These are phyloP conservation scores for Gnaphalium uliginosum DNA, from an alignment of 129 eudicot species.

Conservation along the genomic window DNA sequence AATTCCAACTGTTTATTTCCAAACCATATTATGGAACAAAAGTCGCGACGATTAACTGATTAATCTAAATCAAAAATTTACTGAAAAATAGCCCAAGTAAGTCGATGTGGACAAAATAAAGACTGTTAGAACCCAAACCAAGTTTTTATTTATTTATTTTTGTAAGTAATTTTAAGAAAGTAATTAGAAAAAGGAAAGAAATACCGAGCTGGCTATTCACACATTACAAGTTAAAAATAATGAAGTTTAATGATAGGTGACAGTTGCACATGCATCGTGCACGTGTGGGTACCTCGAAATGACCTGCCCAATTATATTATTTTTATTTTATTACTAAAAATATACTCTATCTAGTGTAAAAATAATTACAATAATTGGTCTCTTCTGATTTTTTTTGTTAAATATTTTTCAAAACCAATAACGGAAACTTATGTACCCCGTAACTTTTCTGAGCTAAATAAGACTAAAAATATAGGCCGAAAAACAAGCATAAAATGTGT, in stretches of 20 bases:
- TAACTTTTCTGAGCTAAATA: too few relatives aligned
- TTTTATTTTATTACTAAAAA: conserved; percentile 13
- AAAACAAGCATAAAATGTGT: too few relatives aligned
- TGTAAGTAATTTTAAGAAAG: too few relatives aligned
- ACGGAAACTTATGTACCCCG: neutral
- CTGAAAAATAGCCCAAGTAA: too few relatives aligned
- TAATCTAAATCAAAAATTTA: too few relatives aligned
- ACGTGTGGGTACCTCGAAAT: conserved; percentile 61
- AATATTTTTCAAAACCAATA: neutral
- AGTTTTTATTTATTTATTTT: too few relatives aligned
- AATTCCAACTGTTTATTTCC: neutral
- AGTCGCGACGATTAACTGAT: too few relatives aligned
- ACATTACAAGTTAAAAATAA: conserved; percentile 9
- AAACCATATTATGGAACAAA: neutral
- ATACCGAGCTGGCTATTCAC: conserved; percentile 27
- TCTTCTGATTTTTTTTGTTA: neutral
- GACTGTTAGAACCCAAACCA: too few relatives aligned
- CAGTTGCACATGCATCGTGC: conserved; percentile 45
- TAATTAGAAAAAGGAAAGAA: neutral
- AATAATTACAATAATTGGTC: neutral
- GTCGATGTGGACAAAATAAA: too few relatives aligned
- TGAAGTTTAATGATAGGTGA: conserved; percentile 36
- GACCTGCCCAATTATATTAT: conserved; percentile 34
- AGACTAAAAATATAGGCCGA: too few relatives aligned
- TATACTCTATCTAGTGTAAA: conserved; percentile 6